Base-by-base conservation (phyloP, 768 basidiomycete genomes). In the Tephrocybe sp. region DNA sequence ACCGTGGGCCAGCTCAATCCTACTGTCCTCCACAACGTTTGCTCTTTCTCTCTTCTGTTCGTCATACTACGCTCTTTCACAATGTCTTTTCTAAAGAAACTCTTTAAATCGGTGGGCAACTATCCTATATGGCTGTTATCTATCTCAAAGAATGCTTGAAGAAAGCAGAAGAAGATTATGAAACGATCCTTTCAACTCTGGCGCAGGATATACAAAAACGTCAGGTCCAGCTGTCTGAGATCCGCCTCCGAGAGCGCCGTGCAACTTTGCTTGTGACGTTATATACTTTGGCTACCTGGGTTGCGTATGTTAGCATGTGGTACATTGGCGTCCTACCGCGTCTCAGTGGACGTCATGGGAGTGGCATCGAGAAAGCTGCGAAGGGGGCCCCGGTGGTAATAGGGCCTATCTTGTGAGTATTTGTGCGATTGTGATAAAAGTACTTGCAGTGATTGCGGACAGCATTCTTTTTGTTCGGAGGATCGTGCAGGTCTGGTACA, bases 401-500 rank as follows among this genome's bases (percentile, higher is more conserved):
- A 3, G 90, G 90, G 2, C 93, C 93, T 4, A 76, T 94, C 41
- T 58, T 89, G 93, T 95, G 66, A 58, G 89, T 83, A 18, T 8
- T 3, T 11, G 18, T 25, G 20, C 9, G 28, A 36, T 26, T 21
- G 42, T 44, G 42, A 28, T 32, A 28, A 20, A 9, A 30, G 15
- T 20, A 24, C 8, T 44, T 30, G 36, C 52, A 25, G 55, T 58
- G 24, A 58, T 30, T 41, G 17, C 48, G 30, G 42, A 45, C 65
- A 84, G 88, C 17, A 84, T 91, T 30, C 67, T 93, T 42, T 91
- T 92, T 62, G 80, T 84, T 14, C 78, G 91, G 28, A 73, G 91
- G 33, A 85, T 93, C 48, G 86, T 92, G 50, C 88, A 92, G 64
- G 76, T 86, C 51, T 92, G 89, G 90, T 93, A 91, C 60, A 79